Evolutionary conservation across 2,329 filamentous ascomycete genomes (phyloP).

Genomic region (Cadophora malorum): DNA sequence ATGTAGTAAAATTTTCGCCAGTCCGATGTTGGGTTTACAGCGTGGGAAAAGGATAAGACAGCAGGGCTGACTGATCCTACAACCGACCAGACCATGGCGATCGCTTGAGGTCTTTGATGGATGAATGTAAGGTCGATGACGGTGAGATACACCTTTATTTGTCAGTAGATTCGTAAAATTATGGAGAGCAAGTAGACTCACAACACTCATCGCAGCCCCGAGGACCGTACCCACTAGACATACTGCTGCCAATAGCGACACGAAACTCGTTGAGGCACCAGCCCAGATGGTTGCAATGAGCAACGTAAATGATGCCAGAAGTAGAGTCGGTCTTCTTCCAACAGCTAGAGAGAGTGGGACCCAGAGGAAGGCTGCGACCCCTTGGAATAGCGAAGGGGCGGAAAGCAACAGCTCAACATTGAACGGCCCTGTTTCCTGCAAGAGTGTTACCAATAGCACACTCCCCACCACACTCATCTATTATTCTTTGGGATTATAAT

Average conservation of each 20-base stretch:
- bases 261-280: slow-evolving; percentile 17
- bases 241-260: slow-evolving; percentile 25
- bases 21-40: neutral
- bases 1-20: slow-evolving; percentile 1
- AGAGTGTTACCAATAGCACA: neutral
- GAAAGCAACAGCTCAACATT: slow-evolving; percentile 20
- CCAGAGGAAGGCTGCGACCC: slow-evolving; percentile 31
- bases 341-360: slow-evolving; percentile 29
- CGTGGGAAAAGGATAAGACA: slow-evolving; percentile 5
- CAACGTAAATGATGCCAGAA: slow-evolving; percentile 18
- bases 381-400: slow-evolving; percentile 29
- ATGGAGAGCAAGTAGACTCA: slow-evolving; percentile 7
- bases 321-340: slow-evolving; percentile 31
- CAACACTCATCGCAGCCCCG: slow-evolving; percentile 25
- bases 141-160: slow-evolving; percentile 23
- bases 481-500: too few species aligned
- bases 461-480: too few species aligned
- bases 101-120: slow-evolving; percentile 25
- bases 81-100: slow-evolving; percentile 28
- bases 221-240: slow-evolving; percentile 28
- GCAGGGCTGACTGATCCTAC: slow-evolving; percentile 18
- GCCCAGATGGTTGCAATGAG: slow-evolving; percentile 23
- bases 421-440: slow-evolving; percentile 28
- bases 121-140: slow-evolving; percentile 33
- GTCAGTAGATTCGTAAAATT: slow-evolving; percentile 2